Conservation (phyloP, 2,329 filamentous ascomycete species). For the Zopfia rhizophila region DNA sequence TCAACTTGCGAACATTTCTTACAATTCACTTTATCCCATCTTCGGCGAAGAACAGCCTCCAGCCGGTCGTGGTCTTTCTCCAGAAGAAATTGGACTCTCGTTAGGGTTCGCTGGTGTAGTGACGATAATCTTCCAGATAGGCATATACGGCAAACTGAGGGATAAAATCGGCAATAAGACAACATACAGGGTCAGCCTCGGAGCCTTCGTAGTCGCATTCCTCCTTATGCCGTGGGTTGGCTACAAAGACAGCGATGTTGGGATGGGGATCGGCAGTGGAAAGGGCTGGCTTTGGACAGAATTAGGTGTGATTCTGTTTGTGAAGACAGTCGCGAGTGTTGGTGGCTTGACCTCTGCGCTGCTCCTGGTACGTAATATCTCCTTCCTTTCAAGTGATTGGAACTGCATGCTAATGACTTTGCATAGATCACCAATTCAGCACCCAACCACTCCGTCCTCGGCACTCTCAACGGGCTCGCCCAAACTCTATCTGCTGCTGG, state of each 20-base stretch:
- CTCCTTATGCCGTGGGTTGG: slow-evolving; percentile 90
- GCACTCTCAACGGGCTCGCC: slow-evolving; percentile 90
- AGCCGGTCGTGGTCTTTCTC: slow-evolving; percentile 78
- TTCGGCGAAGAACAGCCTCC: slow-evolving; percentile 82
- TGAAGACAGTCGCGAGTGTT: slow-evolving; percentile 92
- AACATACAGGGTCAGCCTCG: slow-evolving; percentile 81
- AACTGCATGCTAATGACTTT: slow-evolving; percentile 26
- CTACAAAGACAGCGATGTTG: slow-evolving; percentile 69
- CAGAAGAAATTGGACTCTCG: slow-evolving; percentile 84
- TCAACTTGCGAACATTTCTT: slow-evolving; percentile 92
- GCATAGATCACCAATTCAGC: slow-evolving; percentile 90
- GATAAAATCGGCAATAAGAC: slow-evolving; percentile 84
- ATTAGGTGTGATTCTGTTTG: slow-evolving; percentile 79
- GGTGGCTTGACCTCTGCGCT: slow-evolving; percentile 90
- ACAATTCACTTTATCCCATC: slow-evolving; percentile 94
- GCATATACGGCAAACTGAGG: slow-evolving; percentile 82
- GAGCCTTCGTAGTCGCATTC: slow-evolving; percentile 85
- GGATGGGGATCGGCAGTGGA: slow-evolving; percentile 66
- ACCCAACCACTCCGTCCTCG: slow-evolving; percentile 84
- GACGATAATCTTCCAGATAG: slow-evolving; percentile 90
- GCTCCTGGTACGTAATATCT: slow-evolving; percentile 71
- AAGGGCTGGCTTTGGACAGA: slow-evolving; percentile 81
- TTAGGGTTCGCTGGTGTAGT: slow-evolving; percentile 84
- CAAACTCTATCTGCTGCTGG: slow-evolving; percentile 94
- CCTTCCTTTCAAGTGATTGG: not conserved